These are phyloP conservation scores for Lasiodiplodia citricola DNA, from an alignment of 2,329 filamentous ascomycete genomes.

Conservation along the genomic window DNA sequence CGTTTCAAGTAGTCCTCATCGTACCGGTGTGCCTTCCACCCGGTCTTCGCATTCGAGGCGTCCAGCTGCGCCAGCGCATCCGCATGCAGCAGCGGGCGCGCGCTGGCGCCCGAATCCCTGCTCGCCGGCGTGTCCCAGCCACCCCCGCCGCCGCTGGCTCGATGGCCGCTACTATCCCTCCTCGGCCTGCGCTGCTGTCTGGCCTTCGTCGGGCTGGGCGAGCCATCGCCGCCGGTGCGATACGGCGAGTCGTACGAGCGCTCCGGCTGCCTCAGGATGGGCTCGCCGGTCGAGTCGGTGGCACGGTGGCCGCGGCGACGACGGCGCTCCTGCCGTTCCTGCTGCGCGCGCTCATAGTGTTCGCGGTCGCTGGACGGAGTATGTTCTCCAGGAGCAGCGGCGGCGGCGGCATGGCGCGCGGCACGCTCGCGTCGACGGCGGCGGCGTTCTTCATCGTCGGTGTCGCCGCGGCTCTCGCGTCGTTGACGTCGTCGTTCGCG, in stretches of 20 bases:
- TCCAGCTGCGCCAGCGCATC: conserved; percentile 71
- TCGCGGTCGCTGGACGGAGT: conserved; percentile 30
- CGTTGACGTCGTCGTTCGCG: conserved; percentile 17
- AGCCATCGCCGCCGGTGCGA: background rate
- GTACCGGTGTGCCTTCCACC: conserved; percentile 50
- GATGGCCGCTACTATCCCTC: background rate
- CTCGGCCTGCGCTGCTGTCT: background rate
- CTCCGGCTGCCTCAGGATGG: conserved; percentile 7
- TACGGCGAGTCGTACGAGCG: conserved; percentile 26
- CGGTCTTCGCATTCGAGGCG: conserved; percentile 63
- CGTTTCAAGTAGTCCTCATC: conserved; percentile 46
- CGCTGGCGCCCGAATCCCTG: conserved; percentile 36
- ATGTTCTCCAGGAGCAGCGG: conserved; percentile 8
- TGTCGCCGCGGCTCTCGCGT: background rate
- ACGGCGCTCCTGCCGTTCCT: conserved; percentile 26
- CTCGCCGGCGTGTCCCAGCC: conserved; percentile 24
- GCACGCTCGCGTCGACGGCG: conserved; percentile 28
- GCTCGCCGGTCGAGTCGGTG: conserved; percentile 44
- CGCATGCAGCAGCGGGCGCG: conserved; percentile 50
- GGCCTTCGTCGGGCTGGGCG: conserved; percentile 15
- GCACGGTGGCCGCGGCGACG: conserved; percentile 44
- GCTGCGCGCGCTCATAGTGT: conserved; percentile 1
- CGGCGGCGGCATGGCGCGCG: conserved; percentile 27
- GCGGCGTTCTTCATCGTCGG: conserved; percentile 20
- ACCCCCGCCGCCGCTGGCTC: background rate